phyloP scores from a whole-genome alignment of 768 basidiomycete species.

The Termitomyces sp. region DNA sequence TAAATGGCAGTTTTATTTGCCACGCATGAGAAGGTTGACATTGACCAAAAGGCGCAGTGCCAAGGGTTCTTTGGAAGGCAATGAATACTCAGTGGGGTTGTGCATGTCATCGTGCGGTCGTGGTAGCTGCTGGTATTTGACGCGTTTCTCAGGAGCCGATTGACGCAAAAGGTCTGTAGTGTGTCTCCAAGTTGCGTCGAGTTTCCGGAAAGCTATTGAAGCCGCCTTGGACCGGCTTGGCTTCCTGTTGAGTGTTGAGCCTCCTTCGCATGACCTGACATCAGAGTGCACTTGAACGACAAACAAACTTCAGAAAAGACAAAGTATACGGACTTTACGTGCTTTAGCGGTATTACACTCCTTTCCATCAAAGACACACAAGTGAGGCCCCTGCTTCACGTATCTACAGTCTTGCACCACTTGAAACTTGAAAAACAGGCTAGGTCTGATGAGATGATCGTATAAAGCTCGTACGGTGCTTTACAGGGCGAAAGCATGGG shows the following conservation, averaged over 20 bases:
- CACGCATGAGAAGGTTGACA: neutral
- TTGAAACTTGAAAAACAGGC: too few species aligned
- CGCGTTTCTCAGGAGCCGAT: neutral
- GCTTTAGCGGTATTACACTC: conserved; percentile 65
- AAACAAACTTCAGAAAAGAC: neutral
- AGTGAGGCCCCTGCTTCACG: conserved; percentile 50
- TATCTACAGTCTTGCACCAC: too few species aligned
- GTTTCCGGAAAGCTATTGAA: conserved; percentile 36
- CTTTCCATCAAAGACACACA: conserved; percentile 79
- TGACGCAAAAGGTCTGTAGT: conserved; percentile 14
- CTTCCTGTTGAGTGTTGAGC: conserved; percentile 42
- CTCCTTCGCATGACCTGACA: conserved; percentile 53
- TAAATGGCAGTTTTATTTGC: neutral
- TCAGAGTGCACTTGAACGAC: neutral
- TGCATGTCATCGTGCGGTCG: neutral
- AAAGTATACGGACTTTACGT: conserved; percentile 50
- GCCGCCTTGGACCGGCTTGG: conserved; percentile 46
- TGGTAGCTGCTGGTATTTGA: neutral
- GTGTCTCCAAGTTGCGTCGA: conserved; percentile 27
- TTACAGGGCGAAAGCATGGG: too few species aligned
- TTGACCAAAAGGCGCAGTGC: neutral
- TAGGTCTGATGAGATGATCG: too few species aligned
- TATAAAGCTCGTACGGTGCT: too few species aligned
- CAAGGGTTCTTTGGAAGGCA: neutral
- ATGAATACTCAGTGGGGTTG: neutral